phyloP scores from a whole-genome alignment of 2,329 filamentous ascomycete genomes.

The Tolypocladium tropicale region DNA sequence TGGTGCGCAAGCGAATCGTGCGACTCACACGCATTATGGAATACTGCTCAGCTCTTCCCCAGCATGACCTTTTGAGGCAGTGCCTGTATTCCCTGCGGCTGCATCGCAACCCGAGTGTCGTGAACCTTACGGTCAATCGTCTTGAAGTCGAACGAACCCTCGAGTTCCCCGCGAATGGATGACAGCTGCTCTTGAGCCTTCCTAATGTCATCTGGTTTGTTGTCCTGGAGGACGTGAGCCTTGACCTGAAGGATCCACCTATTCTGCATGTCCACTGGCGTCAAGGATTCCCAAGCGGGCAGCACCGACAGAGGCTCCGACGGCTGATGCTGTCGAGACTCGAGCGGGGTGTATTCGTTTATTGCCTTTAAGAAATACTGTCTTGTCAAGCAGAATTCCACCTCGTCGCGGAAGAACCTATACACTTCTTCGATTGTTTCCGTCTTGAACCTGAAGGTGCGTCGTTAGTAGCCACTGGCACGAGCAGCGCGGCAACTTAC shows the following conservation, averaged over 20 bases:
- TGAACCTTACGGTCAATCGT: slow-evolving; percentile 40
- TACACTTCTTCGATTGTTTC: slow-evolving; percentile 44
- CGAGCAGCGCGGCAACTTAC: slow-evolving; percentile 22
- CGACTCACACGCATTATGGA: neutral
- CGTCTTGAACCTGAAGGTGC: slow-evolving; percentile 34
- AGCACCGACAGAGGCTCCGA: slow-evolving; percentile 18
- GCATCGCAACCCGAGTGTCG: slow-evolving; percentile 37
- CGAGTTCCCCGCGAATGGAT: slow-evolving; percentile 33
- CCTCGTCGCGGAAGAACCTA: slow-evolving; percentile 41
- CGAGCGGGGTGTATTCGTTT: slow-evolving; percentile 21
- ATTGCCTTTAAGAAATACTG: slow-evolving; percentile 31
- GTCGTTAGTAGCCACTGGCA: slow-evolving; percentile 1
- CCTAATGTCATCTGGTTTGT: slow-evolving; percentile 45
- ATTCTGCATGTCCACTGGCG: slow-evolving; percentile 36
- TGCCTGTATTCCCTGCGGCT: slow-evolving; percentile 25
- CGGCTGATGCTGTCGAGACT: slow-evolving; percentile 7
- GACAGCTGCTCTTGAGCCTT: slow-evolving; percentile 43
- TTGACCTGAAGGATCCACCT: slow-evolving; percentile 48
- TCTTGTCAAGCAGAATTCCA: slow-evolving; percentile 42
- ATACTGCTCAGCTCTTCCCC: slow-evolving; percentile 15
- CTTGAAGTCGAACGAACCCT: slow-evolving; percentile 42
- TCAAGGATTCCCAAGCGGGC: slow-evolving; percentile 35
- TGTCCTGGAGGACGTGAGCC: slow-evolving; percentile 43
- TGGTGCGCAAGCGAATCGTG: neutral
- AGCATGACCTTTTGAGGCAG: slow-evolving; percentile 26